Conservation (phyloP, 768 basidiomycete genomes). For the Suillus lakei region DNA sequence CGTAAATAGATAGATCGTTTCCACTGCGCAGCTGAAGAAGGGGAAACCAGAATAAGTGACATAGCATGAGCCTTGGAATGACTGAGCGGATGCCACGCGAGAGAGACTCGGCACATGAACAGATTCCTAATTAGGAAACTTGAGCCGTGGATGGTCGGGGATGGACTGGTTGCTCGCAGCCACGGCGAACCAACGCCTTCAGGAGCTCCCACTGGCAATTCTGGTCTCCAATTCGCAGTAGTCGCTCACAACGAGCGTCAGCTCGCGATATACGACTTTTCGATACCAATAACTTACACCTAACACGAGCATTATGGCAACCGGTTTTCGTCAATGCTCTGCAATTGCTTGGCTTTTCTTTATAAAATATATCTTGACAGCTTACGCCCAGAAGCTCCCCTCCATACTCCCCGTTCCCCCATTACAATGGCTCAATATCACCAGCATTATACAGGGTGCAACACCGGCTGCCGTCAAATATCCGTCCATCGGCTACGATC, state of each 20-base stretch:
- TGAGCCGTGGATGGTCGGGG: constrained; percentile 9
- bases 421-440: constrained; percentile 72
- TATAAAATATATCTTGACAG: constrained; percentile 22
- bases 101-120: constrained; percentile 2
- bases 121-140: constrained; percentile 11
- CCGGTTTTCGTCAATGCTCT: constrained; percentile 9
- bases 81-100: constrained; percentile 6
- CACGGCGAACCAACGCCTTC: constrained; percentile 18
- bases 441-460: constrained; percentile 57
- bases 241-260: constrained; percentile 34
- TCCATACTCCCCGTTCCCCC: constrained; percentile 50
- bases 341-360: constrained; percentile 19
- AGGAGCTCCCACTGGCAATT: constrained; percentile 2
- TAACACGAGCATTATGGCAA: constrained; percentile 20
- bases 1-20: not conserved
- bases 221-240: constrained; percentile 17
- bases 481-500: constrained; percentile 65
- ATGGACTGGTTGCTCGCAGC: constrained; percentile 11
- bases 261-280: constrained; percentile 22
- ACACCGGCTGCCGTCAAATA: constrained; percentile 67
- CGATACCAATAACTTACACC: constrained; percentile 29
- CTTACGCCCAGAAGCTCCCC: constrained; percentile 53
- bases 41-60: not conserved
- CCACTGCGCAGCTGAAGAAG: not conserved
- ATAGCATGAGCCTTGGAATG: not conserved